Evolutionary conservation across 2,329 filamentous ascomycete species (phyloP).

Genomic region (Fonsecaea pugnacius): DNA sequence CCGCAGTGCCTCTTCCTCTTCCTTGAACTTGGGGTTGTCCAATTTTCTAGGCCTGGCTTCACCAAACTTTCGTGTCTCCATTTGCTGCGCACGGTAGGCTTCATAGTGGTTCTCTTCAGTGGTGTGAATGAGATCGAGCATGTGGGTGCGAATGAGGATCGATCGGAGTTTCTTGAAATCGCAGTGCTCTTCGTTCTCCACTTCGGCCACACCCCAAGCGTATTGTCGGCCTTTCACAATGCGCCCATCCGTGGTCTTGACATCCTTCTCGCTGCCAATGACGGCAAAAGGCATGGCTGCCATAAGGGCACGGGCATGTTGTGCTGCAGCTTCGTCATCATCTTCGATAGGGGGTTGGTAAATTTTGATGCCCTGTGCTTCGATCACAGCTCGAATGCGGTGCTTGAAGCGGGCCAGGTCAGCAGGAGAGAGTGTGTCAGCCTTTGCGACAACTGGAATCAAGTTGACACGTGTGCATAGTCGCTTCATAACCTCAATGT

Average conservation of each 20-base stretch:
- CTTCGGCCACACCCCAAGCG: conserved; percentile 98
- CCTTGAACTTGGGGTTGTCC: conserved; percentile 99
- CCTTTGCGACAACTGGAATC: conserved; percentile 98
- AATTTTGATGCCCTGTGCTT: conserved; percentile 99
- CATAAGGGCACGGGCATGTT: conserved; percentile 93
- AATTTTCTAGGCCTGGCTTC: conserved; percentile 96
- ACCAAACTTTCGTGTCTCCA: conserved; percentile 99
- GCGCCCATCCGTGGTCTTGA: conserved; percentile 92
- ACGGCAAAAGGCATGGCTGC: conserved; percentile 98
- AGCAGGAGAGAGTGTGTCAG: conserved; percentile 90
- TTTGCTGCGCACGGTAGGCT: conserved; percentile 97
- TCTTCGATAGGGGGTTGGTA: conserved; percentile 98
- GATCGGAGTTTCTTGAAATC: conserved; percentile 99
- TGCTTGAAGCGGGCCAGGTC: conserved; percentile 95
- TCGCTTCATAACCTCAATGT: conserved; percentile 99
- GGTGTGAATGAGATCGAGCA: conserved; percentile 99
- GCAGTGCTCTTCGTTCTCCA: conserved; percentile 99
- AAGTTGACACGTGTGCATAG: conserved; percentile 97
- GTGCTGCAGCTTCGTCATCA: conserved; percentile 93
- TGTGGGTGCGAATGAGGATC: conserved; percentile 98
- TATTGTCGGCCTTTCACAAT: conserved; percentile 99
- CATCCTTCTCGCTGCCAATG: conserved; percentile 98
- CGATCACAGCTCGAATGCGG: conserved; percentile 90
- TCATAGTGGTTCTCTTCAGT: conserved; percentile 99
- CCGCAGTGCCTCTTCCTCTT: conserved; percentile 96